Base-by-base conservation (phyloP, 805 yeast genomes). In the Naumovozyma dairenensis region DNA sequence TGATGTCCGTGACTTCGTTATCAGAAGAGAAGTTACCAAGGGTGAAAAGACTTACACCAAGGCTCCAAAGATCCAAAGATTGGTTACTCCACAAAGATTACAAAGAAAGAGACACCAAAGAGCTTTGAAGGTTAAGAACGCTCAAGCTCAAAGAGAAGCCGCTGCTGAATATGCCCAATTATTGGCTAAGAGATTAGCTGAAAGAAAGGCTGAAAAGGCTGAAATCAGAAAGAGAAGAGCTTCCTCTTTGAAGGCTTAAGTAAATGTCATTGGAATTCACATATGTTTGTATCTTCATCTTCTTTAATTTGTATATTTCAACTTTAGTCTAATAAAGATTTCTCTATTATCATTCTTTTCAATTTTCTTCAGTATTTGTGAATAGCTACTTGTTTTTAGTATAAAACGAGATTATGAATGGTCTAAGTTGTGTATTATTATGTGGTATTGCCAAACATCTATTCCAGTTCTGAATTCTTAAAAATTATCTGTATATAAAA, bases 51-150 rank as follows among this genome's bases (percentile, higher is more conserved):
- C 85, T 63, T 92, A 82, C 87, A 84, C 97, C 72, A 92, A 92
- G 83, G 98, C 98, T 64, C 98, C 98, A 74, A 89, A 83, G 83
- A 89, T 92, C 75, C 98, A 92, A 77, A 85, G 98, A 73, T 81
- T 92, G 63, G 93, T 92, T 53, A 92, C 98, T 62, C 98, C 98
- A 68, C 96, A 92, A 74, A 81, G 85, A 64, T 77, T 92, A 69
- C 97, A 89, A 77, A 89, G 96, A 80, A 92, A 92, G 93, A 83
- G 96, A 74, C 87, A 84, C 66, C 80, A 83, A 67, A 82, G 75
- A 68, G 79, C 96, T 60, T 72, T 79, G 72, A 92, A 92, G 81
- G 73, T 83, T 67, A 83, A 78, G 75, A 83, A 84, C 71, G 96
- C 97, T 67, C 94, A 85, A 77, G 86, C 84, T 63, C 95, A 86